Evolutionary conservation across 768 basidiomycete genomes (phyloP).

Genomic region (Pleurotus tuber-regium): DNA sequence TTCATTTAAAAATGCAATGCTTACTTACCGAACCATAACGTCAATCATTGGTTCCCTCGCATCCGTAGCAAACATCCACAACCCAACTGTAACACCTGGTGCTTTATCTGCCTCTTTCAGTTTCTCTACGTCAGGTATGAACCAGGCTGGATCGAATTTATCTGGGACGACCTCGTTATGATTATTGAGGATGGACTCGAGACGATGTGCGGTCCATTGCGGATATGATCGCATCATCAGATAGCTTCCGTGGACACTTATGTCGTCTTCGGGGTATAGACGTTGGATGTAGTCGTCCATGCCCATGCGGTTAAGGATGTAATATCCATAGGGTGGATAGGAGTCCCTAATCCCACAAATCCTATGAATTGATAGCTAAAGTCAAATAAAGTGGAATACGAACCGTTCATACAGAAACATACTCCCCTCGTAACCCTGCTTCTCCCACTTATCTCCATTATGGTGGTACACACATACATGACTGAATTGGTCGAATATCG

Average conservation of each 20-base stretch:
- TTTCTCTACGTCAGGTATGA: conserved; percentile 42
- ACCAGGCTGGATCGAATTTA: conserved; percentile 52
- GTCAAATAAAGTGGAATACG: conserved; percentile 20
- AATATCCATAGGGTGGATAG: conserved; percentile 84
- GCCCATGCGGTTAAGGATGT: conserved; percentile 79
- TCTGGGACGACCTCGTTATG: conserved; percentile 25
- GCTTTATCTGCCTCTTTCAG: conserved; percentile 52
- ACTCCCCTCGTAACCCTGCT: conserved; percentile 82
- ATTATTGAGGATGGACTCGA: conserved; percentile 29
- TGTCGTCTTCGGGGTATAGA: conserved; percentile 76
- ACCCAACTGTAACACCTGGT: conserved; percentile 54
- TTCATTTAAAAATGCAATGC: too few species aligned
- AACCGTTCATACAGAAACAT: conserved; percentile 89
- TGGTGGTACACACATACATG: conserved; percentile 83
- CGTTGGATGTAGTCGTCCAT: conserved; percentile 75
- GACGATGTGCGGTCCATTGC: conserved; percentile 55
- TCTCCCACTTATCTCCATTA: conserved; percentile 75
- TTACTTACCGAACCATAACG: conserved; percentile 63
- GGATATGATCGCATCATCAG: conserved; percentile 75
- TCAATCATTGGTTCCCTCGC: conserved; percentile 70
- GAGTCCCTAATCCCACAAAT: conserved; percentile 45
- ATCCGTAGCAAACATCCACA: conserved; percentile 75
- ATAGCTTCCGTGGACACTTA: conserved; percentile 60
- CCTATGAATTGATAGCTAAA: conserved; percentile 13
- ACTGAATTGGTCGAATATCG: conserved; percentile 85